phyloP scores from a whole-genome alignment of 2,329 filamentous ascomycete species.

The Hypocrella siamensis region DNA sequence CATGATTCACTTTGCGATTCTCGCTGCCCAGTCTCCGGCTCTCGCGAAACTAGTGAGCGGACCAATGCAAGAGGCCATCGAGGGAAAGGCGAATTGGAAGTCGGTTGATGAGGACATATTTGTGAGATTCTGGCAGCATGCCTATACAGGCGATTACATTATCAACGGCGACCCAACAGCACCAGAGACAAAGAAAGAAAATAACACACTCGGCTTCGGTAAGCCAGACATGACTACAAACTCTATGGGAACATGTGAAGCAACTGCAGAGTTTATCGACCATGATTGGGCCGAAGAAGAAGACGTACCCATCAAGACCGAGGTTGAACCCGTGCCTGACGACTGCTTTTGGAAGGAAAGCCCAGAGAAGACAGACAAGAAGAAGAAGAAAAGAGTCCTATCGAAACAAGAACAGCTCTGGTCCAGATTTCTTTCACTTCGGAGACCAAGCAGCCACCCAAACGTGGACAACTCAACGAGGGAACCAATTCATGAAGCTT shows the following conservation, averaged over 20 bases:
- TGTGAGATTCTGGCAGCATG: slow-evolving; percentile 1
- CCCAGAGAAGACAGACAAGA: background rate
- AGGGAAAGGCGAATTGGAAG: background rate
- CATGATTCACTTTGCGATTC: background rate
- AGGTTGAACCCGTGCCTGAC: background rate
- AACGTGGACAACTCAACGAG: background rate
- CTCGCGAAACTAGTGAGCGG: slow-evolving; percentile 1
- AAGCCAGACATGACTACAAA: background rate
- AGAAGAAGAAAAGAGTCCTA: background rate
- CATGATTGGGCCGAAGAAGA: background rate
- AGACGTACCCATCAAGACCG: background rate
- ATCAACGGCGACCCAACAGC: background rate
- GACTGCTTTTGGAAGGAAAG: background rate
- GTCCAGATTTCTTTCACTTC: background rate
- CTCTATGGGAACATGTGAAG: no score
- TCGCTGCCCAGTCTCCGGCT: background rate
- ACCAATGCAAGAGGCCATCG: slow-evolving; percentile 1
- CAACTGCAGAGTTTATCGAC: no score
- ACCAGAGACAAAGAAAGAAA: background rate
- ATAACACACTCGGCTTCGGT: background rate
- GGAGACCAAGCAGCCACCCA: background rate
- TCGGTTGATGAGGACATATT: background rate
- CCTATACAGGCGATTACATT: background rate
- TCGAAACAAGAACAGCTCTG: background rate
- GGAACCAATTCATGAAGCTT: background rate